Conservation (phyloP, 2,329 filamentous ascomycete genomes). For the Coniosporium tulheliwenetii region DNA sequence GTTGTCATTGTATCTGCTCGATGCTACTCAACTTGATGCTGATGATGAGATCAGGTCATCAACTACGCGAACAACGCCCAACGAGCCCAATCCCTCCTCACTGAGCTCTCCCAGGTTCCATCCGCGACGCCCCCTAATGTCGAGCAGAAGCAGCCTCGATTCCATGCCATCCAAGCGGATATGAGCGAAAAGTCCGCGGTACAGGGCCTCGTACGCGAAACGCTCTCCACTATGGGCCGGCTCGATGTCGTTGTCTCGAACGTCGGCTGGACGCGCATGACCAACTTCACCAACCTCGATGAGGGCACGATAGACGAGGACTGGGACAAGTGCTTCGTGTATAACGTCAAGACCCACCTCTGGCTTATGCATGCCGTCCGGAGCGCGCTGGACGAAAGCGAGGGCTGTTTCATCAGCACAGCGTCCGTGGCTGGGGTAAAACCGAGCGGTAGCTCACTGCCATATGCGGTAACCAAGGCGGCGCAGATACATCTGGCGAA, state of each 20-base stretch:
- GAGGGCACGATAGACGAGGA: conserved; percentile 41
- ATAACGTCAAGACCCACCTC: conserved; percentile 48
- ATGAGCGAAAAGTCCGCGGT: conserved; percentile 26
- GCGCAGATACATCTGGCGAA: conserved; percentile 38
- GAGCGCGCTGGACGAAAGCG: conserved; percentile 36
- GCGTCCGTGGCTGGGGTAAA: conserved; percentile 49
- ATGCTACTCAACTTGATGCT: too few relatives aligned
- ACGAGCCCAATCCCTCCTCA: conserved; percentile 22
- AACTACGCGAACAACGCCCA: conserved; percentile 30
- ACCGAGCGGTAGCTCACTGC: conserved; percentile 43
- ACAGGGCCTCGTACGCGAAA: conserved; percentile 26
- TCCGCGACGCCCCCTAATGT: conserved; percentile 7
- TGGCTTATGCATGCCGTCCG: conserved; percentile 43
- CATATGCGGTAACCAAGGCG: conserved; percentile 21
- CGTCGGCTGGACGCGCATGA: conserved; percentile 22
- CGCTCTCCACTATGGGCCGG: conserved; percentile 27
- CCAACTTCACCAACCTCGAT: conserved; percentile 30
- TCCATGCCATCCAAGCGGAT: conserved; percentile 30
- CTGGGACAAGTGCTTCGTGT: conserved; percentile 43
- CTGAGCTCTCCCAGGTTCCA: conserved; percentile 21
- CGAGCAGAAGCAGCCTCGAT: conserved; percentile 15
- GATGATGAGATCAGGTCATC: conserved; percentile 16
- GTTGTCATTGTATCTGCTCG: too few relatives aligned
- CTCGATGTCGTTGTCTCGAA: conserved; percentile 30
- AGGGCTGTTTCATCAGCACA: conserved; percentile 48